phyloP scores from a whole-genome alignment of 768 basidiomycete genomes.

The Boletales sp. region DNA sequence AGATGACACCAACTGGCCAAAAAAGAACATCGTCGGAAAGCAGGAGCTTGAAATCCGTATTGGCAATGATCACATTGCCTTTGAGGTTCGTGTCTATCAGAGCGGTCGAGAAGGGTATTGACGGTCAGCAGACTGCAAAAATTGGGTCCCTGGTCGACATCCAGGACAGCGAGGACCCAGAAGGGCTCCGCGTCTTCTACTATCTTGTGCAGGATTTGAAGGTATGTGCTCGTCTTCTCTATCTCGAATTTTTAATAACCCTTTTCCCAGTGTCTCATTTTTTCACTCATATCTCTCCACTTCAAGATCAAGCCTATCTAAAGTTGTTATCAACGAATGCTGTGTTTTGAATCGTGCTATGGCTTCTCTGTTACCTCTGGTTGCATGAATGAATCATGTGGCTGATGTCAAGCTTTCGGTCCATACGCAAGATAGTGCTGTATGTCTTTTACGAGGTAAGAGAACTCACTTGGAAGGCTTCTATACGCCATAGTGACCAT shows the following conservation, averaged over 20 bases:
- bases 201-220: conserved; percentile 98
- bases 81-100: conserved; percentile 62
- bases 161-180: conserved; percentile 94
- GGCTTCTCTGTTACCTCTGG: not conserved
- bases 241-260: not conserved
- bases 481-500: not conserved
- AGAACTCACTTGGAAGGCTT: not conserved
- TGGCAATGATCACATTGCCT: conserved; percentile 94
- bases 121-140: conserved; percentile 80
- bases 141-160: conserved; percentile 97
- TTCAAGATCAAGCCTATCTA: conserved; percentile 99
- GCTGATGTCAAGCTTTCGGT: conserved; percentile 3
- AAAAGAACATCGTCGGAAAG: conserved; percentile 98
- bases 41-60: conserved; percentile 96
- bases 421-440: conserved; percentile 26
- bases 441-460: conserved; percentile 19
- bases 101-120: not conserved
- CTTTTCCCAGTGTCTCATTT: conserved; percentile 80
- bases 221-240: conserved; percentile 40
- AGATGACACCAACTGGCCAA: conserved; percentile 98
- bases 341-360: conserved; percentile 1
- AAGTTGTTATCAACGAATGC: conserved; percentile 7
- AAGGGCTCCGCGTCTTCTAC: conserved; percentile 96
- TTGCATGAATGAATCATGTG: conserved; percentile 9
- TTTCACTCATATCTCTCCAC: conserved; percentile 96